A percentile compares a stretch with the other conserved stretches of the same genome.
Evolutionary conservation across 1,284 basidiomycete species (phyloP).

Genomic region (Rhodotorula sp.): DNA sequence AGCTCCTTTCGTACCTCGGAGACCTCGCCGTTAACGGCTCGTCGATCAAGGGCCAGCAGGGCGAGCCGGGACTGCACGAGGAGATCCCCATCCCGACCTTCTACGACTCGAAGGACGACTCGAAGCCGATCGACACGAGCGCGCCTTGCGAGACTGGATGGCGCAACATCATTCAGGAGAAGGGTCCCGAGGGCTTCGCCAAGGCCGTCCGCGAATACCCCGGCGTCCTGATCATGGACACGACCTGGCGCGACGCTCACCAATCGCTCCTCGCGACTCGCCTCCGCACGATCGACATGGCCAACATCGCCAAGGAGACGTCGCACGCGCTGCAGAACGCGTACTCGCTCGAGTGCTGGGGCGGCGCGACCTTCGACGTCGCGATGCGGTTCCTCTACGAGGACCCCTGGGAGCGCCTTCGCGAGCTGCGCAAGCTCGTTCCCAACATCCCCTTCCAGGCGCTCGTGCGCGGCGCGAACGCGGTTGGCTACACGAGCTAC

Average conservation of each 20-base stretch:
- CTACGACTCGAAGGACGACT: conserved; percentile 70
- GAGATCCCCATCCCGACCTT: conserved; percentile 84
- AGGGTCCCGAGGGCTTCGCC: conserved; percentile 97
- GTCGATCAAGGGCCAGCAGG: conserved; percentile 79
- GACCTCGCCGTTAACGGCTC: conserved; percentile 98
- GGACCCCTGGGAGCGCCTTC: conserved; percentile 98
- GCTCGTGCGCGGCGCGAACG: conserved; percentile 96
- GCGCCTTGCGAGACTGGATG: conserved; percentile 85
- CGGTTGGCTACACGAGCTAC: conserved; percentile 98
- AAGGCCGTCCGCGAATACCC: conserved; percentile 97
- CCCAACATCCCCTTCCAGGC: conserved; percentile 99
- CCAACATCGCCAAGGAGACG: conserved; percentile 98
- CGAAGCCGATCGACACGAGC: conserved; percentile 72
- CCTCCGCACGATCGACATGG: conserved; percentile 94
- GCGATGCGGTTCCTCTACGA: conserved; percentile 99
- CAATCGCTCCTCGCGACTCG: conserved; percentile 96
- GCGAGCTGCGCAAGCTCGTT: conserved; percentile 89
- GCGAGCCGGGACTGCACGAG: conserved; percentile 90
- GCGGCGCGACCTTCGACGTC: conserved; percentile 98
- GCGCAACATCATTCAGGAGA: conserved; percentile 98
- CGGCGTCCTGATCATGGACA: conserved; percentile 74
- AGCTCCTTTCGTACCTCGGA: conserved; percentile 92
- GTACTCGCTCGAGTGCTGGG: conserved; percentile 98
- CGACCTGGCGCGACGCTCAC: conserved; percentile 99
- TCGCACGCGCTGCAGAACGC: conserved; percentile 92